Percentiles rank a stretch among this genome's conserved stretches.
These are phyloP conservation scores for Colletotrichum trifolii DNA, from an alignment of 2,329 filamentous ascomycete genomes.

Conservation along the genomic window DNA sequence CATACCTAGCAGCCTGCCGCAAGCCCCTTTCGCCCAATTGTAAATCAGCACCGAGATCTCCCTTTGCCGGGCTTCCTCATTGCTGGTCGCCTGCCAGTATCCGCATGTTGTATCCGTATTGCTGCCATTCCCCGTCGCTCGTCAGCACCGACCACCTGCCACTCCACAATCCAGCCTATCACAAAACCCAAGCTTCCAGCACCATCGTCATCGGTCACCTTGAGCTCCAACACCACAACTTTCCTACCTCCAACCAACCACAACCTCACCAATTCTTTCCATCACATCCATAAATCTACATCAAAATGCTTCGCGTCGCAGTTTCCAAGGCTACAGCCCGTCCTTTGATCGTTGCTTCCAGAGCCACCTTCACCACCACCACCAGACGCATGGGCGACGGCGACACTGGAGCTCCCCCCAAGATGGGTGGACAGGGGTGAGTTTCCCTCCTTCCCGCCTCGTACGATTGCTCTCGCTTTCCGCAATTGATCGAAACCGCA, in stretches of 20 bases:
- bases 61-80: not conserved
- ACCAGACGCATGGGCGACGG: conserved; percentile 74
- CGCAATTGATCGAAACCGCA: not conserved
- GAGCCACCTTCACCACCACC: conserved; percentile 72
- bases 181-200: conserved; percentile 29
- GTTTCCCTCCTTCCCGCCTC: conserved; percentile 42
- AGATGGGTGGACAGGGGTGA: conserved; percentile 64
- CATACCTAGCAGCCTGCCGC: conserved; percentile 14
- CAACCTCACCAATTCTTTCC: conserved; percentile 15
- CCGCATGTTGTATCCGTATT: no score
- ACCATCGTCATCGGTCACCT: conserved; percentile 33
- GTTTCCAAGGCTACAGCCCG: conserved; percentile 65
- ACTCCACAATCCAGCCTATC: conserved; percentile 33
- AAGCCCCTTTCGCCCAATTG: conserved; percentile 12
- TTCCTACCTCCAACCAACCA: conserved; percentile 11
- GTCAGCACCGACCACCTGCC: conserved; percentile 23
- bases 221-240: conserved; percentile 1
- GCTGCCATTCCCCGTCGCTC: conserved; percentile 1
- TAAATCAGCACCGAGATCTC: conserved; percentile 15
- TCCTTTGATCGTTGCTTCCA: conserved; percentile 61
- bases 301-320: conserved; percentile 75
- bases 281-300: conserved; percentile 34
- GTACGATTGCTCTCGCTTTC: not conserved
- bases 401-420: conserved; percentile 73
- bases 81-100: no score